Base-by-base conservation (phyloP, 371 early-diverging fungal species). In the Apophysomyces trapeziformis region DNA sequence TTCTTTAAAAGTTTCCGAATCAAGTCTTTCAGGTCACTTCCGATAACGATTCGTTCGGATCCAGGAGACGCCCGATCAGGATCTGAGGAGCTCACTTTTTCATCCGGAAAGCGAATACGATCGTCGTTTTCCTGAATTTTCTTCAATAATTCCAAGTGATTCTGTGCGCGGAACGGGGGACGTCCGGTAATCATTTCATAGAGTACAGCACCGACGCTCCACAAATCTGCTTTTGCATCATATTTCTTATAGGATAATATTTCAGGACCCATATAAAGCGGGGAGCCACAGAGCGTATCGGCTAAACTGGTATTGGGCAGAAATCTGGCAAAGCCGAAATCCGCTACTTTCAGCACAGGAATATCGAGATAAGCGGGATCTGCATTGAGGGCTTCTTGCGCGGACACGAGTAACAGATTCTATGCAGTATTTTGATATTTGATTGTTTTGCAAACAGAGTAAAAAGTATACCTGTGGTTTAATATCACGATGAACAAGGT, bases 181-280 rank as follows among this genome's bases (percentile, higher is more conserved):
- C 87, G 83, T 1, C 99, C 96, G 1, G 92, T 87, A 57, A 93
- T 77, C 90, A 96, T 93, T 75, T 99, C 99, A 73, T 94, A 98
- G 0, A 96, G 72, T 4, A 99, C 95, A 7, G 96, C 92, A 1
- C 99, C 99, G 7, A 99, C 89, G 64, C 95, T 94, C 99, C 99
- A 99, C 32, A 99, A 74, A 75, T 99, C 99, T 0, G 96, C 96
- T 70, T 92, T 93, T 18, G 96, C 95, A 46, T 95, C 95, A 71
- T 98, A 98, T 58, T 90, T 93, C 72, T 95, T 92, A 59, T 94
- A 93, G 9, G 92, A 89, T 32, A 98, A 77, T 26, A 98, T 96
- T 73, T 97, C 98, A 5, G 98, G 98, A 0, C 96, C 98, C 98
- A 98, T 98, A 72, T 98, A 98, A 13, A 97, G 79, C 36, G 91